Percentiles rank a stretch among this genome's conserved stretches.
Conservation (phyloP, 176 grass and related monocot genomes). For the Areca catechu region DNA sequence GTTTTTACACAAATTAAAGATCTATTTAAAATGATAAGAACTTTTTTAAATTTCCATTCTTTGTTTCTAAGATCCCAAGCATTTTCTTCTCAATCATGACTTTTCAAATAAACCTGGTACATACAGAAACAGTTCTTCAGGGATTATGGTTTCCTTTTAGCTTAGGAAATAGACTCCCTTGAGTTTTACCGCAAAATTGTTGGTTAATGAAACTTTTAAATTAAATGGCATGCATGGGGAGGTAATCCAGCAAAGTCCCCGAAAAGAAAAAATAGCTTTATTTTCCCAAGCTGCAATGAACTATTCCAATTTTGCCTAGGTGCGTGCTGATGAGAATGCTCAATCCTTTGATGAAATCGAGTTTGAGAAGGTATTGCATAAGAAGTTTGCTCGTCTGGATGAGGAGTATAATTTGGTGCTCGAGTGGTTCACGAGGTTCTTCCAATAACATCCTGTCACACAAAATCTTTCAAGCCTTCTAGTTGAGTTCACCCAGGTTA, state of each 20-base stretch:
- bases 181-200: no score
- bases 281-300: constrained; percentile 67
- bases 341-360: constrained; percentile 87
- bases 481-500: constrained; percentile 16
- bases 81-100: no score
- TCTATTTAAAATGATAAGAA: no score
- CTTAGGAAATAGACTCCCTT: no score
- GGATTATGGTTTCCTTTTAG: no score
- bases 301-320: constrained; percentile 71
- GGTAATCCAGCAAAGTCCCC: constrained; percentile 89
- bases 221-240: constrained; percentile 51
- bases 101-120: no score
- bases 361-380: constrained; percentile 75
- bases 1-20: no score
- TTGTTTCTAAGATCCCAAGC: no score
- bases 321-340: constrained; percentile 73
- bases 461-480: constrained; percentile 43
- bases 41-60: no score
- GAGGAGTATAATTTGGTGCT: constrained; percentile 81
- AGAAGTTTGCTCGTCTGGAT: constrained; percentile 54
- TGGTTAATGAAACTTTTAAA: no score
- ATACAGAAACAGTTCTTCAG: no score
- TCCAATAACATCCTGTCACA: constrained; percentile 61
- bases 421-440: constrained; percentile 63
- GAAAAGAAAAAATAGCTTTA: constrained; percentile 68